These are phyloP conservation scores for Coniochaeta sp. DNA, from an alignment of 2,329 filamentous ascomycete species.

Conservation along the genomic window DNA sequence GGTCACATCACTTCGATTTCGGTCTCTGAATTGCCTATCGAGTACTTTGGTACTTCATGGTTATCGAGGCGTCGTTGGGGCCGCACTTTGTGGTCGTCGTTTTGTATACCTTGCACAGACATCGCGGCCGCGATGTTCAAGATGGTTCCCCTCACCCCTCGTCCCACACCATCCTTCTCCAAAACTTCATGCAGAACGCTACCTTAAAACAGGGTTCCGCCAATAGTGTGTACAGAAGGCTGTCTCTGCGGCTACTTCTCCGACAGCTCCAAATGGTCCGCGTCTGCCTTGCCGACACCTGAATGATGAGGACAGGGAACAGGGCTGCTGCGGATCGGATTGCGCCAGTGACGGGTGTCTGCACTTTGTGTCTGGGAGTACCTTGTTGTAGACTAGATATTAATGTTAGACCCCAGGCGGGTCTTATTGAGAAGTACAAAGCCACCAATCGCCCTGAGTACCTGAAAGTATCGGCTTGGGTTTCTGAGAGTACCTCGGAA, in stretches of 20 bases:
- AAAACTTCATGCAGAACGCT: not conserved
- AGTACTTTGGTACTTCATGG: not conserved
- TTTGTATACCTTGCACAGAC: not conserved
- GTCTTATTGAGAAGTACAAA: not conserved
- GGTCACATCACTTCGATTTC: no score
- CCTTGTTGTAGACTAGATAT: not conserved
- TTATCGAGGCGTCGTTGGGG: not conserved
- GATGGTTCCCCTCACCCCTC: not conserved
- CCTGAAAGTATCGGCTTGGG: not conserved
- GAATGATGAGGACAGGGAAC: no score
- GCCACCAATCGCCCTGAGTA: not conserved
- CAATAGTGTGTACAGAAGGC: not conserved
- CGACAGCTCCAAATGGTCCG: not conserved
- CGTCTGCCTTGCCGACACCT: not conserved
- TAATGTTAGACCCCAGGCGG: not conserved
- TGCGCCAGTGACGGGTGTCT: no score
- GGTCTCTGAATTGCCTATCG: not conserved
- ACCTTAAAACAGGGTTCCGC: not conserved
- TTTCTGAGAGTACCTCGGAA: not conserved
- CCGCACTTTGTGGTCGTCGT: not conserved
- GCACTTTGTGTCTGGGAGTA: not conserved
- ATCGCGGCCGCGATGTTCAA: conserved; percentile 2
- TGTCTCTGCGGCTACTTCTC: not conserved
- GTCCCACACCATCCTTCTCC: not conserved
- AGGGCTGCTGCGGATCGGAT: no score